phyloP scores from a whole-genome alignment of 1,139 yeast species.

The Ogataea hybrid region DNA sequence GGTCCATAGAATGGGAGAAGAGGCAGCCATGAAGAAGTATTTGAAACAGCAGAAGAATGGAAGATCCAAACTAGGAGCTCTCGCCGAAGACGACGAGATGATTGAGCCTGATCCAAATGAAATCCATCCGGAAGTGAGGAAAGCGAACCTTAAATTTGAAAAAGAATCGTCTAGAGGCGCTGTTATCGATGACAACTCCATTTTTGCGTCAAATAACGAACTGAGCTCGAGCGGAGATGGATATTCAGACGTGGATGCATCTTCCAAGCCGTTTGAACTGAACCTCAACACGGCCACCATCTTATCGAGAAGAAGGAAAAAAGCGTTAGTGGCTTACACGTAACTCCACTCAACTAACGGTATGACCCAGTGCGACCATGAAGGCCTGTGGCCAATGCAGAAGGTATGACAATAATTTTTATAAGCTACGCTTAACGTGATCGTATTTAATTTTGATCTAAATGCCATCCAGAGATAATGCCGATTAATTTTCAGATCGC shows the following conservation, averaged over 20 bases:
- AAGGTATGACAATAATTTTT: neutral
- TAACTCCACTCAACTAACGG: neutral
- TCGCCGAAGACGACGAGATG: constrained; percentile 29
- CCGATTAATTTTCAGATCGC: neutral
- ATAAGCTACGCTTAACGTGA: constrained; percentile 7
- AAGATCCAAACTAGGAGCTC: constrained; percentile 13
- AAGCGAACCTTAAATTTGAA: constrained; percentile 14
- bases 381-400: neutral
- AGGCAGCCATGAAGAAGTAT: constrained; percentile 45
- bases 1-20: constrained; percentile 91
- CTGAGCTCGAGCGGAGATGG: constrained; percentile 12
- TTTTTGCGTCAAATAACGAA: constrained; percentile 11
- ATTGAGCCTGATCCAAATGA: constrained; percentile 7
- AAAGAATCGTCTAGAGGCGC: constrained; percentile 25
- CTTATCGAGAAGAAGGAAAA: constrained; percentile 65
- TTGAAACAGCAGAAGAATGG: constrained; percentile 11
- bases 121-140: constrained; percentile 2
- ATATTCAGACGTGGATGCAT: constrained; percentile 3
- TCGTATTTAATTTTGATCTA: constrained; percentile 1
- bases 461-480: neutral
- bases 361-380: no score
- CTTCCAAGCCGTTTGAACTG: constrained; percentile 55
- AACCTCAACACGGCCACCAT: constrained; percentile 78
- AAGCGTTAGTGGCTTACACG: constrained; percentile 22
- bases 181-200: constrained; percentile 21